phyloP scores from a whole-genome alignment of 2,329 filamentous ascomycete species.

The Microcyclosporella mali region DNA sequence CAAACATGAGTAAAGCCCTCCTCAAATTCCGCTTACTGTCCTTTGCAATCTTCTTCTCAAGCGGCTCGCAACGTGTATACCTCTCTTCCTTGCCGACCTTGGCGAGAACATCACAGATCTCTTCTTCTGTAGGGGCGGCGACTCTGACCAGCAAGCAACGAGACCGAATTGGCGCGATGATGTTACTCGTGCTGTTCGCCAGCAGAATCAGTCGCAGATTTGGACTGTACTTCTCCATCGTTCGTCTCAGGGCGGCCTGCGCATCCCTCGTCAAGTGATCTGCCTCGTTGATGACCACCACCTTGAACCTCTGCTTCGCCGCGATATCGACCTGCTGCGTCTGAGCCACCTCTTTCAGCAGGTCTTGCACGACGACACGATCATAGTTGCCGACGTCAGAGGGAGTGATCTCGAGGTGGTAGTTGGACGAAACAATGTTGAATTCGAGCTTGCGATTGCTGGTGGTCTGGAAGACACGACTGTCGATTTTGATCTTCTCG shows the following conservation, averaged over 20 bases:
- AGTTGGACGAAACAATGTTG: constrained; percentile 95
- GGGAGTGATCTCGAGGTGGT: constrained; percentile 97
- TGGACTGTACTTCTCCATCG: constrained; percentile 99
- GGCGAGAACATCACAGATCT: constrained; percentile 73
- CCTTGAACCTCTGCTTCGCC: constrained; percentile 91
- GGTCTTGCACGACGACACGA: constrained; percentile 87
- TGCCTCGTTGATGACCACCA: constrained; percentile 98
- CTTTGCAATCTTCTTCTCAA: constrained; percentile 79
- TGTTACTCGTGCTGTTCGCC: constrained; percentile 94
- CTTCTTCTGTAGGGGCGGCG: constrained; percentile 74
- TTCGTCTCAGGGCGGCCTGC: constrained; percentile 86
- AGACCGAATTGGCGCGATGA: constrained; percentile 95
- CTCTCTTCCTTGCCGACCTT: constrained; percentile 70
- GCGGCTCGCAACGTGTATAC: constrained; percentile 66
- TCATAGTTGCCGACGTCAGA: constrained; percentile 96
- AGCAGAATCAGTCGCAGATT: constrained; percentile 87
- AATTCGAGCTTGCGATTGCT: constrained; percentile 96
- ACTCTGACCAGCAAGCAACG: constrained; percentile 87
- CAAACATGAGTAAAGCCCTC: constrained; percentile 89
- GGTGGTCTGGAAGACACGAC: constrained; percentile 89
- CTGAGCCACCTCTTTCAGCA: constrained; percentile 95
- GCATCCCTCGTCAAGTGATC: constrained; percentile 91
- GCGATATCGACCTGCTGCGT: constrained; percentile 96
- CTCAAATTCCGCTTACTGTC: constrained; percentile 89
- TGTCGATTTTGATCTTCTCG: constrained; percentile 99